A percentile compares a stretch with the other conserved stretches of the same genome.
Evolutionary conservation across 2,329 filamentous ascomycete species (phyloP).

Genomic region (Chaetomiaceae sp.): DNA sequence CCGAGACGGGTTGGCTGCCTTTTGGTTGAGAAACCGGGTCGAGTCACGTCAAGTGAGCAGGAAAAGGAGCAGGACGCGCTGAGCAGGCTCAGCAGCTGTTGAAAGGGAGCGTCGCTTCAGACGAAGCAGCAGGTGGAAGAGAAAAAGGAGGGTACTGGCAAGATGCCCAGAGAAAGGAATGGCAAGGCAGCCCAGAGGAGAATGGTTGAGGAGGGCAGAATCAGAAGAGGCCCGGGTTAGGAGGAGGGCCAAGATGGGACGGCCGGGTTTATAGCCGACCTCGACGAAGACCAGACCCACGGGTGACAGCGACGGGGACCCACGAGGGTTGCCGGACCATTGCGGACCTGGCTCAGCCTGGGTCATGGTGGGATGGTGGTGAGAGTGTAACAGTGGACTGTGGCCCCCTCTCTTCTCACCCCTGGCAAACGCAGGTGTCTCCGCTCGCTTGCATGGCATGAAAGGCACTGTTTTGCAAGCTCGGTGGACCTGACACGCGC

Average conservation of each 20-base stretch:
- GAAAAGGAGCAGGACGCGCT: constrained; percentile 25
- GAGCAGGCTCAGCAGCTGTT: constrained; percentile 27
- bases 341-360: neutral
- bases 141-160: constrained; percentile 22
- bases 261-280: constrained; percentile 11
- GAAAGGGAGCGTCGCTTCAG: constrained; percentile 26
- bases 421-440: neutral
- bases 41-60: constrained; percentile 13
- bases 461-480: too few relatives aligned
- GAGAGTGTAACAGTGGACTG: neutral
- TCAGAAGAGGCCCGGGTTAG: neutral
- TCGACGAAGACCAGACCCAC: neutral
- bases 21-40: neutral
- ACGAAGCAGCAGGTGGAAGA: too few relatives aligned
- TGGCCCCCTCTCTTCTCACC: neutral
- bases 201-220: constrained; percentile 15
- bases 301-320: too few relatives aligned
- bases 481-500: constrained; percentile 8
- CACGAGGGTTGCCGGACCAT: too few relatives aligned
- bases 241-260: constrained; percentile 3
- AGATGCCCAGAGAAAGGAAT: constrained; percentile 21
- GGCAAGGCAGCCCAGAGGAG: constrained; percentile 24
- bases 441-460: constrained; percentile 14
- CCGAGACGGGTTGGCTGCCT: constrained; percentile 1
- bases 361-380: constrained; percentile 6